Evolutionary conservation across 257 asterid species (phyloP), one percentile per base, ranked within the genome.

Genomic region (Forsythia suspensa): DNA sequence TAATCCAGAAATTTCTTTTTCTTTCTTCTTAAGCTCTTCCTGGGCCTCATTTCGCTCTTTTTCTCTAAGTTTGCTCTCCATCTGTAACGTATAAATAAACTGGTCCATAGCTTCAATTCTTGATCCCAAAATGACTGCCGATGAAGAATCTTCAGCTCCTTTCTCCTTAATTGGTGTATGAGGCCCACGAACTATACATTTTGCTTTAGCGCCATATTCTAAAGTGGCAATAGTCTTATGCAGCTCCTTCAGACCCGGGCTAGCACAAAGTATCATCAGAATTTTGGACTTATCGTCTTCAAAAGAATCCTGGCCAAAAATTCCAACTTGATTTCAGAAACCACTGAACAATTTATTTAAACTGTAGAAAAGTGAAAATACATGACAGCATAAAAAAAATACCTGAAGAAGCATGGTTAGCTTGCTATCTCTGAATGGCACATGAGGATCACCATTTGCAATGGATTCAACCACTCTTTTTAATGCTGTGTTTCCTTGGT

Each of bases 321-420:
- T 5, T 5, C 34, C 73, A 39, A 66, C 69, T 59, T 40, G 59
- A 55, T 43, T 79, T 76, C 75, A 79, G 59, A 74, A 70, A 20
- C n/a, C 63, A 65, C 8, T n/a, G 44, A 34, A 77, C 2, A 20
- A 34, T 42, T 29, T 34, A 7, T n/a, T 12, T 24, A 76, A 51
- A 85, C 61, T 83, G 79, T 34, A 48, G 20, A 48, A 48, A 48
- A 13, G 20, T 48, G 20, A 44, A 13, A 48, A 48, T 48, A 48
- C 15, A 48, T 48, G 5, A 24, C 67, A 66, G 71, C 1, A 43
- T 9, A 18, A 57, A 70, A 41, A 38, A 46, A 69, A 3, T 63
- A 93, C 99, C 97, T 96, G 99, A 70, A 96, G 94, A 88, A 96
- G 98, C 99, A 96, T 96, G 18, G 99, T 96, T 51, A 96, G 77